Base-by-base conservation (phyloP, 225 moss, liverwort and hornwort genomes). In the Pleurozium schreberi region DNA sequence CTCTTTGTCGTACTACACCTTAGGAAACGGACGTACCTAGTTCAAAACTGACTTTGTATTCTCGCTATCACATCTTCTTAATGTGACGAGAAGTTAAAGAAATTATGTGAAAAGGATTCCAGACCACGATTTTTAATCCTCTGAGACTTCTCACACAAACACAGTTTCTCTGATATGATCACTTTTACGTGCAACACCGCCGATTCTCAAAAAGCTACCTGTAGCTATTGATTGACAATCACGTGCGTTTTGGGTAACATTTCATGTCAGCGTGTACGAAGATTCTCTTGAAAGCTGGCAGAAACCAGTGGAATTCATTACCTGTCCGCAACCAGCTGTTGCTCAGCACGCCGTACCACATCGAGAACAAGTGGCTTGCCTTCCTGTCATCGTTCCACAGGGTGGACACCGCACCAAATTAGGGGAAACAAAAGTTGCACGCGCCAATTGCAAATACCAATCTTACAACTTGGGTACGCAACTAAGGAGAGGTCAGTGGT, bases 341-440 rank as follows among this genome's bases (percentile, higher is more conserved):
- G 95, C 89, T 98, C 98, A 82, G 95, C 96, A 68, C 88, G 93
- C 78, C 94, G 96, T 80, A 98, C 97, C 59, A 98, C 98, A 86
- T 98, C 91, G 55, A 98, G 97, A 84, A 98, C 96, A 76, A 98
- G 92, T 67, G 98, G 97, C 88, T 98, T 98, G 80, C 98, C 98
- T 63, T 96, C 96, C 97, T 97, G 91, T 81, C 57, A 70, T 74
- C 36, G 89, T 61, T 70, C 87, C 76, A 83, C 43, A n/a, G 67
- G 36, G 26, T 36, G 34, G 5, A 42, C 58, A 86, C 81, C 47
- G 50, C 49, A 50, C 47, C 50, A 26, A 77, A 34, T 91, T 49
- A 80, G 43, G 75, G 26, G 3, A 81, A 60, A 84, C 22, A 52
- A 59, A 82, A 43, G 45, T 87, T 78, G 63, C 67, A 83, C 70